A percentile compares a stretch with the other conserved stretches of the same genome.
phyloP scores from a whole-genome alignment of 2,329 filamentous ascomycete genomes.

The Colletotrichum chrysophilum region DNA sequence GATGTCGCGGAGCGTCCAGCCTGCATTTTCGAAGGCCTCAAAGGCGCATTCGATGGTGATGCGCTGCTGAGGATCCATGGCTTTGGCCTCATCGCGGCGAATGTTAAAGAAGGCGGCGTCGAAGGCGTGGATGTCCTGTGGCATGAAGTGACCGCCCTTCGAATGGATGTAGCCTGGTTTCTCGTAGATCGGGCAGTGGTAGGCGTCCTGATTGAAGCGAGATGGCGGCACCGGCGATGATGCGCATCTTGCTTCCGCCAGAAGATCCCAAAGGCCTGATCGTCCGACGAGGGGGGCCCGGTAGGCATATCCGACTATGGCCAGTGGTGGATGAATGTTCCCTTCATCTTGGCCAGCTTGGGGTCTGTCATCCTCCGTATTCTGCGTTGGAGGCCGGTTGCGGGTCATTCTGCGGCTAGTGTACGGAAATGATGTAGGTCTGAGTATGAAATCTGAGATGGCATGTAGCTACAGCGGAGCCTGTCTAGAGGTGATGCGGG shows the following conservation, averaged over 20 bases:
- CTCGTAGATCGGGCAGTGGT: slow-evolving; percentile 12
- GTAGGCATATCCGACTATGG: neutral
- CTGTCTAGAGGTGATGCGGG: too few species aligned
- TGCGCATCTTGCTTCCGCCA: slow-evolving; percentile 24
- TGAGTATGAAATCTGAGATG: too few species aligned
- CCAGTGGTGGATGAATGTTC: neutral
- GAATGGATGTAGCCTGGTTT: slow-evolving; percentile 24
- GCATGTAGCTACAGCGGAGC: too few species aligned
- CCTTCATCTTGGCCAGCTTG: neutral
- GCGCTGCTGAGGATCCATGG: slow-evolving; percentile 39
- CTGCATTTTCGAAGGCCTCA: slow-evolving; percentile 38
- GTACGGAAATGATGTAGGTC: too few species aligned
- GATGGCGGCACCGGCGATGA: slow-evolving; percentile 20
- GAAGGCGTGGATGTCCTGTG: slow-evolving; percentile 26
- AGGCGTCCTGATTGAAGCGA: slow-evolving; percentile 24
- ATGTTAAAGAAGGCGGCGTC: slow-evolving; percentile 33
- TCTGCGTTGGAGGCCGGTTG: neutral
- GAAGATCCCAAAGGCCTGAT: slow-evolving; percentile 27
- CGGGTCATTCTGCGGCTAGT: neutral
- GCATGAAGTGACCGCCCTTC: slow-evolving; percentile 32
- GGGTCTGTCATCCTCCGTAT: neutral
- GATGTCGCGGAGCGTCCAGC: slow-evolving; percentile 26
- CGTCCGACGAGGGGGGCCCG: neutral
- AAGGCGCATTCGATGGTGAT: slow-evolving; percentile 36
- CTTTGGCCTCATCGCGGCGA: slow-evolving; percentile 28